Percentiles rank a stretch among this genome's conserved stretches.
These are phyloP conservation scores for Phytophthora pluvialis DNA, from an alignment of 352 stramenopile species.

Conservation along the genomic window DNA sequence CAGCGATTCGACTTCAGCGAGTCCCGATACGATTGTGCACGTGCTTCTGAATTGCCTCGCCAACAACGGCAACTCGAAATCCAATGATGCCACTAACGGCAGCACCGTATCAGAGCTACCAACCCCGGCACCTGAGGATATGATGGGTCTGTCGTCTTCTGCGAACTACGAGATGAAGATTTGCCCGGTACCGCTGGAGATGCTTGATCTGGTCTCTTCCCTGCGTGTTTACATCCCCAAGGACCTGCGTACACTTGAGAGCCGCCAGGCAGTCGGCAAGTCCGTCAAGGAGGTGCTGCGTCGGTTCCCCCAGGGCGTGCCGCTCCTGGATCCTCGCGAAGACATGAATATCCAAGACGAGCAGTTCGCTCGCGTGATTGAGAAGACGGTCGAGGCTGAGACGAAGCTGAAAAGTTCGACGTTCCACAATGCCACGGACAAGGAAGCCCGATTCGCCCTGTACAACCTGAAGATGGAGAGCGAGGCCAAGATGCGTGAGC, in stretches of 20 bases:
- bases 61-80: slow-evolving; percentile 31
- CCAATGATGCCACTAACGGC: slow-evolving; percentile 34
- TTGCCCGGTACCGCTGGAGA: slow-evolving; percentile 78
- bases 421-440: slow-evolving; percentile 81
- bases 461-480: slow-evolving; percentile 94
- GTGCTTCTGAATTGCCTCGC: slow-evolving; percentile 77
- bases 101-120: slow-evolving; percentile 49
- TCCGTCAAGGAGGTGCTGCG: slow-evolving; percentile 81
- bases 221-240: slow-evolving; percentile 88
- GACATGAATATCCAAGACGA: slow-evolving; percentile 95
- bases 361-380: slow-evolving; percentile 91
- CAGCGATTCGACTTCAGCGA: slow-evolving; percentile 65
- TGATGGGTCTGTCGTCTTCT: slow-evolving; percentile 59
- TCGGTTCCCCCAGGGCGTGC: slow-evolving; percentile 84
- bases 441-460: slow-evolving; percentile 78
- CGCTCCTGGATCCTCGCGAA: slow-evolving; percentile 93
- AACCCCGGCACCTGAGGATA: slow-evolving; percentile 58
- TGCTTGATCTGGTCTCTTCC: slow-evolving; percentile 80
- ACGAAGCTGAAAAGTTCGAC: slow-evolving; percentile 66
- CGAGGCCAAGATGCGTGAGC: slow-evolving; percentile 91
- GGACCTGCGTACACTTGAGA: slow-evolving; percentile 77
- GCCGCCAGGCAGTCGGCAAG: slow-evolving; percentile 77
- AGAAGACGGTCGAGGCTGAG: slow-evolving; percentile 79
- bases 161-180: slow-evolving; percentile 84
- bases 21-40: slow-evolving; percentile 75